Conservation (phyloP, 345 rosid species). For the Bruguiera parviflora region DNA sequence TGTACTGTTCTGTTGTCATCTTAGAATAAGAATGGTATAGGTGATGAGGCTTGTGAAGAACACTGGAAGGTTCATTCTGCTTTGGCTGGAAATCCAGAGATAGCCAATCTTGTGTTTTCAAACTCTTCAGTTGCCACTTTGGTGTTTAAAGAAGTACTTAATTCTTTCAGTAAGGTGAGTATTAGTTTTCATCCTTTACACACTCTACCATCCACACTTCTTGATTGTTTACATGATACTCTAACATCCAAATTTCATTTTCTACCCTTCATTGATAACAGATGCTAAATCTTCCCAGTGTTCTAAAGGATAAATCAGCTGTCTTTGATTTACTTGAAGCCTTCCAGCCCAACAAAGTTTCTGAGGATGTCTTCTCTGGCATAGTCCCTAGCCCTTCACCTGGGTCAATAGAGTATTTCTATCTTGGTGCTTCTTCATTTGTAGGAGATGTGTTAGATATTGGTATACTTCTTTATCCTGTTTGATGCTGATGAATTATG, state of each 20-base stretch:
- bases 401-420: constrained; percentile 60
- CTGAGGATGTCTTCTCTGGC: constrained; percentile 35
- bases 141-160: constrained; percentile 62
- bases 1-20: constrained; percentile 16
- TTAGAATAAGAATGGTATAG: constrained; percentile 35
- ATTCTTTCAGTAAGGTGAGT: constrained; percentile 61
- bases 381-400: constrained; percentile 43
- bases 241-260: background rate
- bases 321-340: constrained; percentile 60
- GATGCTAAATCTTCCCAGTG: constrained; percentile 54
- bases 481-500: constrained; percentile 5
- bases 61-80: constrained; percentile 61
- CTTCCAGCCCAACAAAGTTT: constrained; percentile 47
- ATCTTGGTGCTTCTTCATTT: constrained; percentile 58
- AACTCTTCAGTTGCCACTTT: constrained; percentile 44
- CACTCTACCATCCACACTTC: background rate
- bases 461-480: constrained; percentile 36
- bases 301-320: constrained; percentile 44
- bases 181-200: background rate
- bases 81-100: constrained; percentile 54
- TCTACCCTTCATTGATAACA: constrained; percentile 15
- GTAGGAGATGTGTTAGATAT: constrained; percentile 51
- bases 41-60: constrained; percentile 54
- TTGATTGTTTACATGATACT: background rate
- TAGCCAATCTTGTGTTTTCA: constrained; percentile 38